phyloP scores from a whole-genome alignment of 345 rosid species.

The Geranium rotundifolium region DNA sequence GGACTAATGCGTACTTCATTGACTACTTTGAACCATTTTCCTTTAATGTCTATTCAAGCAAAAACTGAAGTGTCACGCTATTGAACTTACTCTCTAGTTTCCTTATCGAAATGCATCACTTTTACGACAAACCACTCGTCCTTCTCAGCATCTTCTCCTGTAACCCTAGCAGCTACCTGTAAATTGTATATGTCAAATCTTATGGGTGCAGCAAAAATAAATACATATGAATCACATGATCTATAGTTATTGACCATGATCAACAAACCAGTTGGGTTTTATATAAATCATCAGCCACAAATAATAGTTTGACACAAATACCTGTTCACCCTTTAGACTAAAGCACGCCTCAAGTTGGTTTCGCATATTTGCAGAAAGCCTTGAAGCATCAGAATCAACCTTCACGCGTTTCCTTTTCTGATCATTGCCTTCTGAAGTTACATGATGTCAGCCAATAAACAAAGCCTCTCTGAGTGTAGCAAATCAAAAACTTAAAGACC shows the following conservation, averaged over 20 bases:
- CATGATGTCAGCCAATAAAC: conserved; percentile 7
- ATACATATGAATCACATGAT: background rate
- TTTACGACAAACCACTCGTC: conserved; percentile 93
- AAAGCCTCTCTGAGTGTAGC: background rate
- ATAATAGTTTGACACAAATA: conserved; percentile 6
- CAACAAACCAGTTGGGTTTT: too few relatives aligned
- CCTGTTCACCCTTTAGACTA: conserved; percentile 87
- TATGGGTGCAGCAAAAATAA: background rate
- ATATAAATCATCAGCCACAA: background rate
- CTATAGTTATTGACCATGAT: background rate
- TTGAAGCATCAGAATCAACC: conserved; percentile 55
- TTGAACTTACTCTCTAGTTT: conserved; percentile 75
- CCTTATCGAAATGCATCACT: conserved; percentile 83
- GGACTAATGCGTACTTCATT: too few relatives aligned
- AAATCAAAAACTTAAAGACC: too few relatives aligned
- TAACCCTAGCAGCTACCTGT: conserved; percentile 93
- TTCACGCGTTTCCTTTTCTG: conserved; percentile 70
- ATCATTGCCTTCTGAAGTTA: conserved; percentile 65
- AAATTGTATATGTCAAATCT: background rate
- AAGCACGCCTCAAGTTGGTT: conserved; percentile 63
- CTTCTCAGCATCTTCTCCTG: conserved; percentile 65
- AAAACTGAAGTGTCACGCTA: background rate
- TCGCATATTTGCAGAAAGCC: conserved; percentile 55
- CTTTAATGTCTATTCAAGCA: too few relatives aligned
- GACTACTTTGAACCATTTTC: too few relatives aligned